Conservation (phyloP, 2,329 filamentous ascomycete genomes). For the Capronia americana region DNA sequence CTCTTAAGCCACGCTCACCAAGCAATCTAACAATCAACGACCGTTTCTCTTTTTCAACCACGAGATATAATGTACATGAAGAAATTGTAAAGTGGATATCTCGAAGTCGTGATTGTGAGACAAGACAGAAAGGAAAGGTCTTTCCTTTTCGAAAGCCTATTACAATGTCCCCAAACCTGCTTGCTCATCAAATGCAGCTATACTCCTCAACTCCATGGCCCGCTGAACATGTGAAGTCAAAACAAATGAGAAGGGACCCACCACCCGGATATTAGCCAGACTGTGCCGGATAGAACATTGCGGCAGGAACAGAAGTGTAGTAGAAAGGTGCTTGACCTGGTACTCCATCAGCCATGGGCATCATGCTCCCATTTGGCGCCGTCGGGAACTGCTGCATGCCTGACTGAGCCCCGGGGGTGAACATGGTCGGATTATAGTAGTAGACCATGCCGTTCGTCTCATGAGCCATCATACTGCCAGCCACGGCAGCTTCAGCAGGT, state of each 20-base stretch:
- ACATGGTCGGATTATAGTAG: slow-evolving; percentile 77
- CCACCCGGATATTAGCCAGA: slow-evolving; percentile 25
- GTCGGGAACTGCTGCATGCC: slow-evolving; percentile 61
- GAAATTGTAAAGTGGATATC: slow-evolving; percentile 29
- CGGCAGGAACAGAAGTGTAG: slow-evolving; percentile 63
- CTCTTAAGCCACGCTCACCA: not conserved
- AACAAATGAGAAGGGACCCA: slow-evolving; percentile 17
- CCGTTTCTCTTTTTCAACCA: slow-evolving; percentile 19
- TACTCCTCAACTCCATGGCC: slow-evolving; percentile 25
- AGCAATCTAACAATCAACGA: slow-evolving; percentile 21
- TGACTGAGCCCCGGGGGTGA: slow-evolving; percentile 43
- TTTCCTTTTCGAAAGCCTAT: slow-evolving; percentile 8
- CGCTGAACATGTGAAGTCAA: slow-evolving; percentile 26
- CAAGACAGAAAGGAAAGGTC: slow-evolving; percentile 15
- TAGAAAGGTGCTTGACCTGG: slow-evolving; percentile 65
- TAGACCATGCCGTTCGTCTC: slow-evolving; percentile 97
- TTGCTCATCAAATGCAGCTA: slow-evolving; percentile 29
- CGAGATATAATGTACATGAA: slow-evolving; percentile 36
- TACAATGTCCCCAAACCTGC: slow-evolving; percentile 23
- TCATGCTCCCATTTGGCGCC: slow-evolving; percentile 59
- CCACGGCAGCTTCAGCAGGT: slow-evolving; percentile 50
- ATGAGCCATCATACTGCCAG: slow-evolving; percentile 71
- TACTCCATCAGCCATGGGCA: slow-evolving; percentile 82
- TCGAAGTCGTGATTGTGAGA: slow-evolving; percentile 25
- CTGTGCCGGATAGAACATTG: slow-evolving; percentile 51